Evolutionary conservation across 2,329 filamentous ascomycete genomes (phyloP), one percentile per base, ranked within the genome.

Genomic region (Aspergillus texensis): DNA sequence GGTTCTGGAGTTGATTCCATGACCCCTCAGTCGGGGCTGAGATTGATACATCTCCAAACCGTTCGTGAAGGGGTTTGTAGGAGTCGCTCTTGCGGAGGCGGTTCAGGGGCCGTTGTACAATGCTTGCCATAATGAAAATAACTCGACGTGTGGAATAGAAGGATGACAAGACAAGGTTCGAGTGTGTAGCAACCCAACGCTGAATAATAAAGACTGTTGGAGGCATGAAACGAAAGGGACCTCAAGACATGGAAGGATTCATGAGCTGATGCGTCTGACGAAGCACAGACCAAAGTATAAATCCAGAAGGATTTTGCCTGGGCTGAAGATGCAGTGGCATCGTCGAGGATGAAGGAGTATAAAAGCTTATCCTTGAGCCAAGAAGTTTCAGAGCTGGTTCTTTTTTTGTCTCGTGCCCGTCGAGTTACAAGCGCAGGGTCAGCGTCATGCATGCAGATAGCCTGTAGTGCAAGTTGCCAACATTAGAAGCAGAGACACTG

Each of bases 21-120:
- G 77, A 75, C 4, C 77, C 77, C 41, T 76, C 73, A 28, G 77
- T 75, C 6, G 77, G 78, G 39, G 74, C 74, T 1, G 75, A 75
- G 41, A 79, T 80, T 30, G 68, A 60, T 41, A 73, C 71, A 61
- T 80, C 78, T 4, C 78, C 78, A 77, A 77, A 79, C 61, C 78
- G 70, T 57, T 78, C 65, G 60, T 80, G 77, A 12, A 78, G 71
- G 9, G 70, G 71, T 41, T 70, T 74, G 8, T 65, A 48, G 46
- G 63, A 46, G 26, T 73, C 71, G 24, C 68, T 58, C 52, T 70
- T 73, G 63, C 75, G 76, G 56, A 78, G 72, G 21, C 73, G 65
- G 57, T 68, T 66, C 54, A 78, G 67, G 24, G 75, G 73, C n/a
- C 68, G 64, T 55, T 67, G 71, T 60, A 75, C 68, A 16, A 74